phyloP scores from a whole-genome alignment of 108 stramenopile species.

The Fragilaria radians region DNA sequence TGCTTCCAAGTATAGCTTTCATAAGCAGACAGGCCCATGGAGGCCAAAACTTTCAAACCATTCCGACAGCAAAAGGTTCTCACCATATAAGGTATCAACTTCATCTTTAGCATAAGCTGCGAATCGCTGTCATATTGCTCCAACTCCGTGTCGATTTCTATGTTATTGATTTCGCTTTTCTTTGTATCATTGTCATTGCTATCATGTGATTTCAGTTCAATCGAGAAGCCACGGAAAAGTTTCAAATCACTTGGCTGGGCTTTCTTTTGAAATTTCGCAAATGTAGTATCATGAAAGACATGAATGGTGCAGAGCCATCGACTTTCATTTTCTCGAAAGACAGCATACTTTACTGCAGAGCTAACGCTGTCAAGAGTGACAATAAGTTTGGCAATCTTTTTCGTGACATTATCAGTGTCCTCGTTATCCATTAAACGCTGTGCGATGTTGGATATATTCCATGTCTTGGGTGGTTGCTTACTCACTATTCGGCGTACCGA shows the following conservation, averaged over 20 bases:
- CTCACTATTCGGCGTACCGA: slow-evolving; percentile 5
- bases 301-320: slow-evolving; percentile 59
- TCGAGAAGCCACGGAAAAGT: slow-evolving; percentile 74
- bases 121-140: slow-evolving; percentile 7
- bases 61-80: slow-evolving; percentile 80
- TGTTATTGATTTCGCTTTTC: background rate
- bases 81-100: slow-evolving; percentile 83
- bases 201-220: slow-evolving; percentile 42
- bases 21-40: slow-evolving; percentile 35
- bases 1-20: slow-evolving; percentile 30
- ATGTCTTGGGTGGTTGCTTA: background rate
- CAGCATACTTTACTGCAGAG: slow-evolving; percentile 33
- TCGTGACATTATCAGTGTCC: slow-evolving; percentile 43
- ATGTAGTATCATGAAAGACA: slow-evolving; percentile 55
- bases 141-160: background rate
- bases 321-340: slow-evolving; percentile 26
- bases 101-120: slow-evolving; percentile 83
- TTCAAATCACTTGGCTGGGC: slow-evolving; percentile 33
- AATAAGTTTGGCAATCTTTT: slow-evolving; percentile 52
- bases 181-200: slow-evolving; percentile 1
- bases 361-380: slow-evolving; percentile 36
- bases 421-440: slow-evolving; percentile 9
- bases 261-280: slow-evolving; percentile 34
- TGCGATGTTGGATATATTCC: slow-evolving; percentile 19
- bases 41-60: slow-evolving; percentile 37